A percentile compares a stretch with the other conserved stretches of the same genome.
Evolutionary conservation across 169 alveolate species (phyloP).

Genomic region (Plasmodium coatneyi): DNA sequence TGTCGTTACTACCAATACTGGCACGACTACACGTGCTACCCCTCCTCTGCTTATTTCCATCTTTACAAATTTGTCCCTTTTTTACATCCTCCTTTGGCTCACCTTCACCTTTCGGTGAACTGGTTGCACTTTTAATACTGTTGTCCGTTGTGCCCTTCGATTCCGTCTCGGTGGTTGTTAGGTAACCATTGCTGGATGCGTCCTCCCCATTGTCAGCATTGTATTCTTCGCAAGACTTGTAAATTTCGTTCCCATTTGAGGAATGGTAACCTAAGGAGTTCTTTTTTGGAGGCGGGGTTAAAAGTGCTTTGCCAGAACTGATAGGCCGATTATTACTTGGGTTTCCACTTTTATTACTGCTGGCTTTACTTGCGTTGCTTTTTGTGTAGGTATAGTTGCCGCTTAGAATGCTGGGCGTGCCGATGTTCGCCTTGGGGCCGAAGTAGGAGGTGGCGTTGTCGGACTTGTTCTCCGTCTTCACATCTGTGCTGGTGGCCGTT

Average conservation of each 20-base stretch:
- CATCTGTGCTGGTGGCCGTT: background rate
- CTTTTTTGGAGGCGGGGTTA: conserved; percentile 13
- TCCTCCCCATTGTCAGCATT: conserved; percentile 19
- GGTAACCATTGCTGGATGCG: conserved; percentile 52
- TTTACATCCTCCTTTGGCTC: background rate
- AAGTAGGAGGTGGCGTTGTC: background rate
- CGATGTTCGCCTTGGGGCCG: conserved; percentile 5
- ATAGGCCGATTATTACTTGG: background rate
- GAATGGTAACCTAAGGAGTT: conserved; percentile 37
- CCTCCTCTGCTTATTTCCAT: background rate
- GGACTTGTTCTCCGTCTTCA: background rate
- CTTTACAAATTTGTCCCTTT: background rate
- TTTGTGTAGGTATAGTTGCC: background rate
- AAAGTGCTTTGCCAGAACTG: background rate
- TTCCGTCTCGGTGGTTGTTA: conserved; percentile 51
- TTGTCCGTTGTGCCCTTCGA: conserved; percentile 66
- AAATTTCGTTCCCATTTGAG: conserved; percentile 63
- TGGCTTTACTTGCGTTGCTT: background rate
- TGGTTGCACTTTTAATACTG: conserved; percentile 5
- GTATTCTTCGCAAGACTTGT: conserved; percentile 61
- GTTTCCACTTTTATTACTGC: conserved; percentile 14
- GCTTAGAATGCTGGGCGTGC: background rate
- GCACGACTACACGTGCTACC: background rate
- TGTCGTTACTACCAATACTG: background rate
- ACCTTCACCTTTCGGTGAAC: background rate